Evolutionary conservation across 768 basidiomycete genomes (phyloP).

Genomic region (Boletus sp.): DNA sequence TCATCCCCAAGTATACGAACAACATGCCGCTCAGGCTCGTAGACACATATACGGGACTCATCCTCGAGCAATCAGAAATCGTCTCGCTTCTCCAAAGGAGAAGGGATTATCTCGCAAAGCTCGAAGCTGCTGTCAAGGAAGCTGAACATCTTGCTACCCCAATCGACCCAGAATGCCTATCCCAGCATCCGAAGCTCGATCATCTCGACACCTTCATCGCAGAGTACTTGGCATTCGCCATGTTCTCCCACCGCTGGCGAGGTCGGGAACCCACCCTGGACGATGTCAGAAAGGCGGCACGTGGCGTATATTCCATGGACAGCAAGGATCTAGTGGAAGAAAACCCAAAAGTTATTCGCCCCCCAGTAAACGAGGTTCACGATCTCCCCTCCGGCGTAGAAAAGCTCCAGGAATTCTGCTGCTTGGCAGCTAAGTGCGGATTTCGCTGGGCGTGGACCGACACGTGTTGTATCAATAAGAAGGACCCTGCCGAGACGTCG

Average conservation of each 20-base stretch:
- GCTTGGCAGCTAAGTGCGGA: conserved; percentile 27
- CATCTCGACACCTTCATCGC: conserved; percentile 13
- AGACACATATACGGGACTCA: conserved; percentile 27
- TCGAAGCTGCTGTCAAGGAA: conserved; percentile 6
- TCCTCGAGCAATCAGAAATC: conserved; percentile 18
- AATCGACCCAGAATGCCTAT: background rate
- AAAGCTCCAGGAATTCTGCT: conserved; percentile 33
- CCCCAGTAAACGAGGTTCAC: background rate
- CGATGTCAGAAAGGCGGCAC: conserved; percentile 13
- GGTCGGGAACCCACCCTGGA: conserved; percentile 14
- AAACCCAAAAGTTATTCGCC: background rate
- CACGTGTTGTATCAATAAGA: conserved; percentile 30
- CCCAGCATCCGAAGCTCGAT: background rate
- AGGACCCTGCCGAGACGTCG: conserved; percentile 21
- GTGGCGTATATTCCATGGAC: conserved; percentile 21
- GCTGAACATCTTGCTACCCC: background rate
- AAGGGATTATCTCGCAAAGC: conserved; percentile 8
- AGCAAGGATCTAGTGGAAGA: background rate
- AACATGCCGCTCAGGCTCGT: conserved; percentile 25
- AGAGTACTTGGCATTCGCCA: conserved; percentile 24
- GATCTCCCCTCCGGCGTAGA: background rate
- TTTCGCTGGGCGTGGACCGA: conserved; percentile 33
- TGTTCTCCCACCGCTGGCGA: conserved; percentile 30
- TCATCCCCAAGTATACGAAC: conserved; percentile 14
- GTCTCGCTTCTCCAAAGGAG: conserved; percentile 15